Evolutionary conservation across 441 rosid species (phyloP).

Genomic region (Geranium incanum): DNA sequence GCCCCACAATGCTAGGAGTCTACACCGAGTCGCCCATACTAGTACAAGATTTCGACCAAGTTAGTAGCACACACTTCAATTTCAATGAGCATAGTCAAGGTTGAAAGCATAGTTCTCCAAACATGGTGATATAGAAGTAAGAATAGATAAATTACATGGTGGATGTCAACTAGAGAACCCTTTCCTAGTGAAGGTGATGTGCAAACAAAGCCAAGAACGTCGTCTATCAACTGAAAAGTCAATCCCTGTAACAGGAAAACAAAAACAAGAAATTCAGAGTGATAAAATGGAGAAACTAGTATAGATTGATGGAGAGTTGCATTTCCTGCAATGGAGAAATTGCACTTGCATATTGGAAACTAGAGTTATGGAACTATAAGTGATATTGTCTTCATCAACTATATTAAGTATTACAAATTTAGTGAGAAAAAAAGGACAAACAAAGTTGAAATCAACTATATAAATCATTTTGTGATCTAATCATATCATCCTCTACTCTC

Average conservation of each 20-base stretch:
- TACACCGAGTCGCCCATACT: neutral
- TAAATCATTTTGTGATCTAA: neutral
- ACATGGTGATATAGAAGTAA: constrained; percentile 3
- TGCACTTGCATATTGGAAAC: neutral
- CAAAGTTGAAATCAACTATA: neutral
- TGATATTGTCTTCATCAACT: neutral
- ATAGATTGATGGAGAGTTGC: neutral
- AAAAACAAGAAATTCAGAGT: neutral
- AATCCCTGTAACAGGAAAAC: constrained; percentile 49
- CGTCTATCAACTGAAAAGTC: constrained; percentile 93
- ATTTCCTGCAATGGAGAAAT: neutral
- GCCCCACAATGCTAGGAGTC: neutral
- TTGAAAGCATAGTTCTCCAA: neutral
- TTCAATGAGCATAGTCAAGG: constrained; percentile 1
- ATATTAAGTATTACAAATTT: neutral
- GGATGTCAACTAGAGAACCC: constrained; percentile 82
- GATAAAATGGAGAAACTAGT: neutral
- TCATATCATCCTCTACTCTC: constrained; percentile 1
- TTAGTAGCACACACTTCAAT: neutral
- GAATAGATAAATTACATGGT: constrained; percentile 48
- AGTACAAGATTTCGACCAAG: neutral
- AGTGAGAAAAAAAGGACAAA: neutral
- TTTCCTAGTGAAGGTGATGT: constrained; percentile 90
- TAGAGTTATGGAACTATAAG: neutral
- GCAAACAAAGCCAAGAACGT: constrained; percentile 86